Base-by-base conservation (phyloP, 2,329 filamentous ascomycete species). In the Pseudogymnoascus sp. region DNA sequence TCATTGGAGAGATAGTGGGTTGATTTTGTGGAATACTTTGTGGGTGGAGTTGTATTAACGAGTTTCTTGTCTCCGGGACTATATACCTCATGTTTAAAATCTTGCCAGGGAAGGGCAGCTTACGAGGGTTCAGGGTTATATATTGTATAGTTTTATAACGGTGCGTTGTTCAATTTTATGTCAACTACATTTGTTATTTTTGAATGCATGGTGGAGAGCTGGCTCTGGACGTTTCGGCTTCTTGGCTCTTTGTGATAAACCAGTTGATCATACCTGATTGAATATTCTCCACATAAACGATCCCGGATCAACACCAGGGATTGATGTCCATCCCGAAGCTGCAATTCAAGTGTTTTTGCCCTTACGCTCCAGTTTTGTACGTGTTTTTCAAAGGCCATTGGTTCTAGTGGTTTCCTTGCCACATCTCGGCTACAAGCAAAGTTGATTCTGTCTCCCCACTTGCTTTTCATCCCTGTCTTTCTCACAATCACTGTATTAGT, bases 1-100 rank as follows among this genome's bases (percentile, higher is more conserved):
- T 4, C 29, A 33, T 54, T 54, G 47, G 47, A 54, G n/a, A 54
- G 29, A 54, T 21, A 21, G 3, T 54, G 47, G 47, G 29, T 35
- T 54, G 47, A 21, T 33, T 21, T 21, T 21, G 47, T 54, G 29
- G 47, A 54, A 54, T 54, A 54, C 47, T 54, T 54, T 3, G 29
- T 33, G 47, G 29, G 29, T 5, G 47, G 47, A 35, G 47, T 54
- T 54, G 47, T 54, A 54, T 54, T 54, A 54, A 54, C 47, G 47
- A 35, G 47, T 54, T 54, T 33, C 29, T 54, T 33, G n/a, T 54
- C 9, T 54, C 40, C 47, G 13, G 47, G 47, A 33, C 21, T 21
- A 33, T 35, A 54, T 54, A 54, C 29, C 29, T 33, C 29, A 15
- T 54, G 29, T 54, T 54, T 21, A 35, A 54, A 54, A 54, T 54